A percentile compares a stretch with the other conserved stretches of the same genome.
These are phyloP conservation scores for Penicillium subrubescens DNA, from an alignment of 495 filamentous ascomycete species.

Conservation along the genomic window DNA sequence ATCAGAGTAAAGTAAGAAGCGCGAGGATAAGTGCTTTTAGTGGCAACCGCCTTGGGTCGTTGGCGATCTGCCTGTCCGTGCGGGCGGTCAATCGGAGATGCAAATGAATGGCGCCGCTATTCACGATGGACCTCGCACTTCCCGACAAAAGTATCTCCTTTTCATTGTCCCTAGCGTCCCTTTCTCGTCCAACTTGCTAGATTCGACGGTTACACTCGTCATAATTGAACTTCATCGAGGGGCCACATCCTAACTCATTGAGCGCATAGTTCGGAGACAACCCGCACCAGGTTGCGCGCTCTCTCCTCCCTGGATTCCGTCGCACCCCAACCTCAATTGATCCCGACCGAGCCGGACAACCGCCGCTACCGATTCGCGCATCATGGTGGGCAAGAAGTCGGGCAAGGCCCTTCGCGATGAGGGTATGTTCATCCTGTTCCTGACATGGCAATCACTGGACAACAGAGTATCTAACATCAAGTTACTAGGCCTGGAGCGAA, in stretches of 20 bases:
- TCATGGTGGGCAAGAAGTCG: constrained; percentile 67
- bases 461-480: constrained; percentile 3
- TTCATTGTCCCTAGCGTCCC: neutral
- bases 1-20: constrained; percentile 1
- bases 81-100: constrained; percentile 35
- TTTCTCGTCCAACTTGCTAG: neutral
- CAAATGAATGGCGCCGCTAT: constrained; percentile 18
- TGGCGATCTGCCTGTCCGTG: constrained; percentile 32
- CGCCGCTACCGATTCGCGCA: constrained; percentile 16
- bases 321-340: constrained; percentile 14
- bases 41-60: constrained; percentile 30
- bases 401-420: constrained; percentile 66
- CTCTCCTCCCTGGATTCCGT: constrained; percentile 23
- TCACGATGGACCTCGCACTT: neutral
- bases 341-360: neutral
- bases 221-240: neutral
- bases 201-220: neutral
- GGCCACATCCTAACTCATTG: neutral
- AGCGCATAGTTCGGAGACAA: neutral
- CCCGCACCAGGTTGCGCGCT: constrained; percentile 15
- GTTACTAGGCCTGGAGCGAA: constrained; percentile 78
- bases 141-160: constrained; percentile 7
- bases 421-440: constrained; percentile 42
- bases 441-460: neutral
- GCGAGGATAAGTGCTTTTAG: constrained; percentile 12